phyloP scores from a whole-genome alignment of 306 rosid species.

The Fagus sylvatica region DNA sequence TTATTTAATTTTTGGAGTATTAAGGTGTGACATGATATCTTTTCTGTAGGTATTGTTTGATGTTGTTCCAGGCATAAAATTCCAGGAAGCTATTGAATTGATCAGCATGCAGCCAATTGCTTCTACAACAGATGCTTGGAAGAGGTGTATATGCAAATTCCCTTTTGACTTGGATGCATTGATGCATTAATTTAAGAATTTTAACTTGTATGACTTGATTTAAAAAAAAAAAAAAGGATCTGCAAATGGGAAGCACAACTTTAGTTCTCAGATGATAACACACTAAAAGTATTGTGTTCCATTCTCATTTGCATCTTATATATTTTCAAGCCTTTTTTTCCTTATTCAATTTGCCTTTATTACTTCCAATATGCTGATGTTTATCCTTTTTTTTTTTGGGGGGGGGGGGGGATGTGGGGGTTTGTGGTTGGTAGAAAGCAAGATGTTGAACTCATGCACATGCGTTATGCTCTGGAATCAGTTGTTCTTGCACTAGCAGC shows the following conservation, averaged over 20 bases:
- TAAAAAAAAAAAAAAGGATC: neutral
- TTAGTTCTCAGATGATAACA: neutral
- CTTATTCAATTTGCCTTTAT: neutral
- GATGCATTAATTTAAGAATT: neutral
- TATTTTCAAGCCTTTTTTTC: neutral
- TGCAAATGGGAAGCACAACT: neutral
- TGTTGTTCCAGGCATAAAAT: slow-evolving; percentile 92
- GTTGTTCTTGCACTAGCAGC: slow-evolving; percentile 82
- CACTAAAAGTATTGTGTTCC: neutral
- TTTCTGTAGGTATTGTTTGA: slow-evolving; percentile 90
- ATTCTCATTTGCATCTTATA: neutral
- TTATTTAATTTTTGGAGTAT: neutral
- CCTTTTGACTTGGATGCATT: slow-evolving; percentile 6
- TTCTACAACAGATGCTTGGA: slow-evolving; percentile 68
- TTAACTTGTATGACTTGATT: neutral
- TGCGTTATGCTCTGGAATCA: slow-evolving; percentile 95
- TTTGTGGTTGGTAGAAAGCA: slow-evolving; percentile 54
- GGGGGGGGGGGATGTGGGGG: neutral
- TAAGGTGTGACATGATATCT: slow-evolving; percentile 32
- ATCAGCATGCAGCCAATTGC: slow-evolving; percentile 87
- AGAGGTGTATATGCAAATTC: slow-evolving; percentile 57
- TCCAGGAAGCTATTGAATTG: slow-evolving; percentile 85
- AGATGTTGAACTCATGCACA: slow-evolving; percentile 95
- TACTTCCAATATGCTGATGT: slow-evolving; percentile 27
- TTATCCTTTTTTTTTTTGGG: slow-evolving; percentile 31